phyloP scores from a whole-genome alignment of 352 stramenopile genomes.

The Pythium phragmitis region DNA sequence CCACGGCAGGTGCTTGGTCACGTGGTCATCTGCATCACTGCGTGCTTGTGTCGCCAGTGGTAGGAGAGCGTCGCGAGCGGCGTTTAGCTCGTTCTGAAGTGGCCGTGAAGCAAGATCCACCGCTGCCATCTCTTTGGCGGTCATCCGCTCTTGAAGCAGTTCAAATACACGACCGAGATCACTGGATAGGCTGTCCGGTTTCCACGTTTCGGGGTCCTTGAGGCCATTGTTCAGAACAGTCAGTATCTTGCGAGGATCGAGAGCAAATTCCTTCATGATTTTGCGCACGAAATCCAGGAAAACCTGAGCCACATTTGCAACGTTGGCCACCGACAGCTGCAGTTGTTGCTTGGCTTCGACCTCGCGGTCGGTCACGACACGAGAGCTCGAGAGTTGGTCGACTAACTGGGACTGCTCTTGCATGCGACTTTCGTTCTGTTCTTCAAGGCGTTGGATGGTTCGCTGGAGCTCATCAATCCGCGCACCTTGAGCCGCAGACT shows the following conservation, averaged over 20 bases:
- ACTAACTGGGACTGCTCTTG: slow-evolving; percentile 41
- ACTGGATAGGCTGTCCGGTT: slow-evolving; percentile 22
- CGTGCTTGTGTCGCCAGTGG: slow-evolving; percentile 17
- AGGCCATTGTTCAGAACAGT: slow-evolving; percentile 28
- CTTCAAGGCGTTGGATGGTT: slow-evolving; percentile 38
- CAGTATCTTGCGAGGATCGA: slow-evolving; percentile 24
- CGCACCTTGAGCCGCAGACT: background rate
- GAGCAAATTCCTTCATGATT: slow-evolving; percentile 25
- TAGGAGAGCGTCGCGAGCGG: slow-evolving; percentile 44
- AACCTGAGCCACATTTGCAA: slow-evolving; percentile 13
- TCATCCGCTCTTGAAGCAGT: slow-evolving; percentile 25
- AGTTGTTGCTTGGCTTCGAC: slow-evolving; percentile 24
- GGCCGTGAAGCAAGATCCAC: slow-evolving; percentile 32
- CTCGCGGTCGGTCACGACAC: slow-evolving; percentile 30
- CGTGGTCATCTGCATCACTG: slow-evolving; percentile 24
- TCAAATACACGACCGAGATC: slow-evolving; percentile 26
- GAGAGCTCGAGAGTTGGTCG: slow-evolving; percentile 38
- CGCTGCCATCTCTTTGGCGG: slow-evolving; percentile 21
- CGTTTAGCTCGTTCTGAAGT: slow-evolving; percentile 44
- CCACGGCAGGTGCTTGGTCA: slow-evolving; percentile 57
- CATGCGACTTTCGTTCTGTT: slow-evolving; percentile 30
- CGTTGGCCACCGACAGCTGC: slow-evolving; percentile 18
- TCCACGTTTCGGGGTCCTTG: slow-evolving; percentile 35
- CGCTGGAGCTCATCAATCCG: slow-evolving; percentile 29
- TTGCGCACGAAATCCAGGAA: slow-evolving; percentile 24